These are phyloP conservation scores for Beta lomatogona DNA, from an alignment of 179 eudicot genomes.

Conservation along the genomic window DNA sequence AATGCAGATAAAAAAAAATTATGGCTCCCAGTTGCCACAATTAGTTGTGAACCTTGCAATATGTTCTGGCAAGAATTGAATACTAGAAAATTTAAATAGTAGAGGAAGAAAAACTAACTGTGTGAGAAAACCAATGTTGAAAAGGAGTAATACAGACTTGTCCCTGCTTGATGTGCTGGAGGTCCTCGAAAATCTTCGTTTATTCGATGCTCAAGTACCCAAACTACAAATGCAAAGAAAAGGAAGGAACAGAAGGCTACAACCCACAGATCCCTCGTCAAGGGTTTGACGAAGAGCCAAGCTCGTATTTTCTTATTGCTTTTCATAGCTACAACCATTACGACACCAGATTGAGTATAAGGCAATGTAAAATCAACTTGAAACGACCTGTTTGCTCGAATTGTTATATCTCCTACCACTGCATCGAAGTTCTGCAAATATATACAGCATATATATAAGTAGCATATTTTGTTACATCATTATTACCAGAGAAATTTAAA, in stretches of 20 bases:
- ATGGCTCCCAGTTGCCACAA: background rate
- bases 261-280: conserved; percentile 36
- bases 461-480: too few relatives aligned
- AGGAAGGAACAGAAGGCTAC: conserved; percentile 33
- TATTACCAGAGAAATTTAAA: too few relatives aligned
- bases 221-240: conserved; percentile 43
- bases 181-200: conserved; percentile 48
- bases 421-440: conserved; percentile 43
- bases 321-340: conserved; percentile 46
- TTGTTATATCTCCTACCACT: conserved; percentile 47
- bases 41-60: background rate
- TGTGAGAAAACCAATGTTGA: conserved; percentile 62
- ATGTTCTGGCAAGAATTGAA: background rate
- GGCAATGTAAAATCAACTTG: conserved; percentile 45
- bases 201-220: conserved; percentile 51
- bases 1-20: background rate
- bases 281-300: conserved; percentile 44
- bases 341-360: conserved; percentile 47
- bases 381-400: conserved; percentile 39
- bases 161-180: conserved; percentile 40
- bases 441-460: background rate
- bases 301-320: conserved; percentile 19
- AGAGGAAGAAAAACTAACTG: conserved; percentile 44
- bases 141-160: conserved; percentile 49
- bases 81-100: too few relatives aligned